Evolutionary conservation across 805 yeast species (phyloP).

Genomic region (Sugiyamaella valdiviana): DNA sequence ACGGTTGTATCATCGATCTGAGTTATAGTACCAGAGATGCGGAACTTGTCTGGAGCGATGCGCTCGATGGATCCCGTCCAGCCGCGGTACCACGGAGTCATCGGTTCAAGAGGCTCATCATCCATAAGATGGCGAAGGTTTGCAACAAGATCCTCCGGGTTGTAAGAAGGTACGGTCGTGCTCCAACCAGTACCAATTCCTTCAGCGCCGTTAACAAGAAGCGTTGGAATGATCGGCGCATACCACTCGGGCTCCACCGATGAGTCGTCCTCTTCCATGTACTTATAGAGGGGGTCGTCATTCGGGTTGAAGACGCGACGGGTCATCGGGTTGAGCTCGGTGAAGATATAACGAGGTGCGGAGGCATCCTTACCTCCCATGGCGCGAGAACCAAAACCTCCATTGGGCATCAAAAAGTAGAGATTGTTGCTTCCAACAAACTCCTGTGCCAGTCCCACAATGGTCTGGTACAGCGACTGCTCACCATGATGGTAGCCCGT

Average conservation of each 20-base stretch:
- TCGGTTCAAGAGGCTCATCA: constrained; percentile 59
- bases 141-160: constrained; percentile 73
- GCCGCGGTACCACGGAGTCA: constrained; percentile 93
- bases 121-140: constrained; percentile 70
- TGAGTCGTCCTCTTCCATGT: constrained; percentile 86
- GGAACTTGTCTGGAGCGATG: constrained; percentile 55
- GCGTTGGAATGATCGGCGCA: constrained; percentile 87
- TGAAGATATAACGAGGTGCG: constrained; percentile 95
- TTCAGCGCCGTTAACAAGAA: constrained; percentile 92
- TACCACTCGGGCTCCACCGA: constrained; percentile 96
- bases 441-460: constrained; percentile 90
- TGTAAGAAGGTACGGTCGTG: constrained; percentile 82
- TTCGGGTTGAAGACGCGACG: constrained; percentile 67
- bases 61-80: constrained; percentile 83
- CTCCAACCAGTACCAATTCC: constrained; percentile 99
- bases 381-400: constrained; percentile 94
- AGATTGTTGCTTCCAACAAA: constrained; percentile 89
- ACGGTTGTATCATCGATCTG: constrained; percentile 72
- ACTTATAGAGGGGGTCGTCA: constrained; percentile 71
- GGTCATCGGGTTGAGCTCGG: constrained; percentile 73
- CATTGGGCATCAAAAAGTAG: constrained; percentile 79
- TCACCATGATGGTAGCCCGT: constrained; percentile 98
- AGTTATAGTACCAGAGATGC: constrained; percentile 73
- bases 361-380: constrained; percentile 97
- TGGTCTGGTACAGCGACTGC: constrained; percentile 77